phyloP scores from a whole-genome alignment of 495 filamentous ascomycete species.

The Penicillium ochrochloron region DNA sequence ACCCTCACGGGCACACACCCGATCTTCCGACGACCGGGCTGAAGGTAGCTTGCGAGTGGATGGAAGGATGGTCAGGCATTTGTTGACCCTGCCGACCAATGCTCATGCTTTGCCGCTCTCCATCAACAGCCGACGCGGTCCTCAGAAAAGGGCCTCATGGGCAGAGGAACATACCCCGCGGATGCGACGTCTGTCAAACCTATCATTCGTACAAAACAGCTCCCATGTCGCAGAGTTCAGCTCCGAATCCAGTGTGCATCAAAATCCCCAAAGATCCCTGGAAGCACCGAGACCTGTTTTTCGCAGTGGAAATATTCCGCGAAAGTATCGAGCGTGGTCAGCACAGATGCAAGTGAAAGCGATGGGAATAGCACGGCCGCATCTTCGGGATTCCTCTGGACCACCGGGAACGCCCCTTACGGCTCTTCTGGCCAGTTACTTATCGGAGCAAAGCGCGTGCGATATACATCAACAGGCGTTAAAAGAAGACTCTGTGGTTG shows the following conservation, averaged over 20 bases:
- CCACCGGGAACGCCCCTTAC: constrained; percentile 47
- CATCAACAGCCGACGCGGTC: not conserved
- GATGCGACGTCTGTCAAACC: not conserved
- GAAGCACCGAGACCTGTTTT: not conserved
- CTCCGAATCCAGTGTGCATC: not conserved
- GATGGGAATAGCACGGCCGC: constrained; percentile 9
- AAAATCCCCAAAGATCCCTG: not conserved
- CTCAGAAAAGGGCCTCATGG: not conserved
- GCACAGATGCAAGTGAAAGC: constrained; percentile 43
- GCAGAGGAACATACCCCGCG: not conserved
- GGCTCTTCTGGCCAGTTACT: constrained; percentile 33
- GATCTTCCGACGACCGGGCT: not conserved
- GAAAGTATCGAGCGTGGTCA: constrained; percentile 44
- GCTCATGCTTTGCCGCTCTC: not conserved
- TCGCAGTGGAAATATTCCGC: not conserved
- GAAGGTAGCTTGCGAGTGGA: not conserved
- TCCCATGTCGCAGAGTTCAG: not conserved
- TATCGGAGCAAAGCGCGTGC: constrained; percentile 25
- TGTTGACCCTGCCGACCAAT: constrained; percentile 4
- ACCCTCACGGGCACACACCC: not conserved
- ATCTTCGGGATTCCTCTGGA: constrained; percentile 27
- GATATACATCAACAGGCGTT: not conserved
- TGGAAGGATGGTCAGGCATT: not conserved
- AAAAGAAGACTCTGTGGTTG: not conserved
- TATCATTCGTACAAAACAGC: not conserved